A percentile compares a stretch with the other conserved stretches of the same genome.
Evolutionary conservation across 306 rosid genomes (phyloP).

Genomic region (Casuarina cunninghamiana): DNA sequence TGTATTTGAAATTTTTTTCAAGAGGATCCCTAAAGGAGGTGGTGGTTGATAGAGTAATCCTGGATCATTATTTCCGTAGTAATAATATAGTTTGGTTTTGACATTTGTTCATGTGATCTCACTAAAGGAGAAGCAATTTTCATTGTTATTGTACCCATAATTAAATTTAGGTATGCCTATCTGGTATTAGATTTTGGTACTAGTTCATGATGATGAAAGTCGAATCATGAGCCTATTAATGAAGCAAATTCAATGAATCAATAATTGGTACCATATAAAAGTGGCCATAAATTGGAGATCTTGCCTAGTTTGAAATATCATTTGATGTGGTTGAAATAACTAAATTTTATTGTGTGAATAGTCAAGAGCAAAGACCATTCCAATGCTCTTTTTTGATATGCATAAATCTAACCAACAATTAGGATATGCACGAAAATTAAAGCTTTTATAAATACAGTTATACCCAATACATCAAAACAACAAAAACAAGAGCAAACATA

Average conservation of each 20-base stretch:
- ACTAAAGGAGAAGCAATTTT: constrained; percentile 15
- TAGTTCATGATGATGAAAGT: neutral
- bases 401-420: neutral
- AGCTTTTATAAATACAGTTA: no score
- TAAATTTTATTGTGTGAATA: neutral
- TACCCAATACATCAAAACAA: no score
- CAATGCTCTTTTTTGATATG: neutral
- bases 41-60: no score
- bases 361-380: neutral
- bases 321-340: no score
- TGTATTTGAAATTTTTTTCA: no score
- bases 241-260: neutral
- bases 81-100: constrained; percentile 21
- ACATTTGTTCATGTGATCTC: constrained; percentile 25
- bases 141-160: neutral
- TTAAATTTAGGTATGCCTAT: neutral
- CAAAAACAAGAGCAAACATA: no score
- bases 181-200: neutral
- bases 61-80: neutral
- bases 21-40: no score
- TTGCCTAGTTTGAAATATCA: no score
- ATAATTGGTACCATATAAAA: no score
- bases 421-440: no score
- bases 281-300: no score
- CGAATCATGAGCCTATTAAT: neutral